phyloP scores from a whole-genome alignment of 164 flowering plant species.

The Platanus orientalis region DNA sequence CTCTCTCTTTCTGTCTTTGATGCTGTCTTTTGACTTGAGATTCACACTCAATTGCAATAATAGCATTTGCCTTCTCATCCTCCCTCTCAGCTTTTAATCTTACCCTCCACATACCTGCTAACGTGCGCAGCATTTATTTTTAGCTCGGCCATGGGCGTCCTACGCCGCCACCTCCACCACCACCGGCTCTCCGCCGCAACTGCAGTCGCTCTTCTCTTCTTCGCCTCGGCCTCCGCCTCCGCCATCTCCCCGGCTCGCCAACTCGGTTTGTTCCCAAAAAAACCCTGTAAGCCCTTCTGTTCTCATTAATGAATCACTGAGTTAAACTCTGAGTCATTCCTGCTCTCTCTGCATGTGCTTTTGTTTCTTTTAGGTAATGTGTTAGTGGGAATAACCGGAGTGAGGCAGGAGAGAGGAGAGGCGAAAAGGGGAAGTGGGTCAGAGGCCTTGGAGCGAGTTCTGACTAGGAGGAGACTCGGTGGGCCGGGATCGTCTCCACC shows the following conservation, averaged over 20 bases:
- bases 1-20: constrained; percentile 6
- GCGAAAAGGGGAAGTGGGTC: neutral
- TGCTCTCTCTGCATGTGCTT: neutral
- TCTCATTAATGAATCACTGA: too few species aligned
- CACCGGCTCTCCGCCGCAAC: constrained; percentile 3
- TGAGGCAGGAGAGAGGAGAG: constrained; percentile 3
- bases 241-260: constrained; percentile 16
- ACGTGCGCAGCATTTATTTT: constrained; percentile 14
- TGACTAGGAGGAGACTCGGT: constrained; percentile 31
- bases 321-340: neutral
- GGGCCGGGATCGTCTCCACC: constrained; percentile 92
- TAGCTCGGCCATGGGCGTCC: constrained; percentile 32
- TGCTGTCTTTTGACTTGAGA: constrained; percentile 39
- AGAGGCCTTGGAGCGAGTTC: constrained; percentile 15
- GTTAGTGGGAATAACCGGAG: neutral
- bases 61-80: constrained; percentile 13
- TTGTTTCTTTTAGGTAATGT: neutral
- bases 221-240: constrained; percentile 25
- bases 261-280: constrained; percentile 22
- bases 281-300: neutral
- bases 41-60: constrained; percentile 25
- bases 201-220: constrained; percentile 34
- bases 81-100: neutral
- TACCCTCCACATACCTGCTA: constrained; percentile 10
- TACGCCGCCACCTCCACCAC: constrained; percentile 26